Base-by-base conservation (phyloP, 2,329 filamentous ascomycete genomes). In the Blastomyces emzantsi region DNA sequence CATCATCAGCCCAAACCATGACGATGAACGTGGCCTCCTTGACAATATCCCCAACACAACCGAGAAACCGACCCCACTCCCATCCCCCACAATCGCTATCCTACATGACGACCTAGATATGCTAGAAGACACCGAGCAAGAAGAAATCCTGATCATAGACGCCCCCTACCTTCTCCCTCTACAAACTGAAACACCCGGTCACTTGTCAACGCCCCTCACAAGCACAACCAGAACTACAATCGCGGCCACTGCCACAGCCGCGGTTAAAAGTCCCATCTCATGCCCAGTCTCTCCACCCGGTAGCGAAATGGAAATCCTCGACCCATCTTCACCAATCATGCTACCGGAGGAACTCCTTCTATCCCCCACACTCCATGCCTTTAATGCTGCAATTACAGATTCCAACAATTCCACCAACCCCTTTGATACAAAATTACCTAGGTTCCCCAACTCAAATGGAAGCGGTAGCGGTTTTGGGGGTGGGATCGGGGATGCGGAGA, bases 281-380 rank as follows among this genome's bases (percentile, higher is more conserved):
- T 6, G 8, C 58, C 7, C 28, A 36, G 22, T 25, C 41, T 60
- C 58, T 15, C 25, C 43, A 36, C 15, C 47, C 19, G 43, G 30
- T 17, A 61, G 60, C 39, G 60, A 41, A 17, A 54, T 61, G 30
- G 60, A 61, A 54, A 45, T 55, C 17, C 60, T 61, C 60, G 60
- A 61, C 30, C 45, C 47, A 19, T 61, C 60, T 4, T 61, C 60
- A 22, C 49, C 47, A 2, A 1, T 47, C 28, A 19, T 30, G 13
- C 30, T 55, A 3, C 25, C 51, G 25, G 59, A 56, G 25, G 63
- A 61, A 2, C 47, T 57, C 9, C 17, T 57, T 5, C 52, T 64
- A 7, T 51, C 62, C 8, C 49, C 59, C n/a, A 51, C 59, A 45
- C n/a, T 22, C 8, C 25, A 47, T 36, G 13, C n/a, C 3, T 30